A percentile compares a stretch with the other conserved stretches of the same genome.
phyloP scores from a whole-genome alignment of 306 rosid species.

The Begonia peltatifolia region DNA sequence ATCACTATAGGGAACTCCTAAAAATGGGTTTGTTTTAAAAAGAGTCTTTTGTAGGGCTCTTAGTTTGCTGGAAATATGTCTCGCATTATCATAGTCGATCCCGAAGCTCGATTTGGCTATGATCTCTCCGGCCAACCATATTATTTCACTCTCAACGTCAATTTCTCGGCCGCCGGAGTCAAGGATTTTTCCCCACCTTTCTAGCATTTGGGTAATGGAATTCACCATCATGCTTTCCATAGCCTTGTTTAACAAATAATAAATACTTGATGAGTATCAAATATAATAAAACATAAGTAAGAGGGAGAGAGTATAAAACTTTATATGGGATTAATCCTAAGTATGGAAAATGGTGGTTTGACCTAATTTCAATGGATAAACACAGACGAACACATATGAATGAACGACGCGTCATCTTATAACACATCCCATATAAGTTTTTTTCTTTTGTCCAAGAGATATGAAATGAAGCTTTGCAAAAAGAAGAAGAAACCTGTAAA shows the following conservation, averaged over 20 bases:
- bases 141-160: constrained; percentile 42
- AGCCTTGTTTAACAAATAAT: constrained; percentile 14
- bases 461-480: too few relatives aligned
- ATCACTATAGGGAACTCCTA: constrained; percentile 61
- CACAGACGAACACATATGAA: too few relatives aligned
- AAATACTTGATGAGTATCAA: too few relatives aligned
- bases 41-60: constrained; percentile 51
- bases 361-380: too few relatives aligned
- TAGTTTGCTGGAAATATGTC: constrained; percentile 34
- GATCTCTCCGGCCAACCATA: constrained; percentile 55
- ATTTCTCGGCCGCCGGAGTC: constrained; percentile 36
- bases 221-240: constrained; percentile 53
- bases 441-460: too few relatives aligned
- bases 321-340: too few relatives aligned
- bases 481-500: constrained; percentile 29
- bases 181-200: constrained; percentile 32
- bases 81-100: constrained; percentile 27
- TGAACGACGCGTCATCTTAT: too few relatives aligned
- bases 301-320: too few relatives aligned
- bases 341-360: too few relatives aligned
- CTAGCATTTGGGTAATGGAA: constrained; percentile 47
- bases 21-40: constrained; percentile 46
- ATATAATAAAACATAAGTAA: too few relatives aligned
- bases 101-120: constrained; percentile 86
- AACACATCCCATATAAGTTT: too few relatives aligned